A percentile compares a stretch with the other conserved stretches of the same genome.
Evolutionary conservation across 345 rosid species (phyloP).

Genomic region (Citrus sp.): DNA sequence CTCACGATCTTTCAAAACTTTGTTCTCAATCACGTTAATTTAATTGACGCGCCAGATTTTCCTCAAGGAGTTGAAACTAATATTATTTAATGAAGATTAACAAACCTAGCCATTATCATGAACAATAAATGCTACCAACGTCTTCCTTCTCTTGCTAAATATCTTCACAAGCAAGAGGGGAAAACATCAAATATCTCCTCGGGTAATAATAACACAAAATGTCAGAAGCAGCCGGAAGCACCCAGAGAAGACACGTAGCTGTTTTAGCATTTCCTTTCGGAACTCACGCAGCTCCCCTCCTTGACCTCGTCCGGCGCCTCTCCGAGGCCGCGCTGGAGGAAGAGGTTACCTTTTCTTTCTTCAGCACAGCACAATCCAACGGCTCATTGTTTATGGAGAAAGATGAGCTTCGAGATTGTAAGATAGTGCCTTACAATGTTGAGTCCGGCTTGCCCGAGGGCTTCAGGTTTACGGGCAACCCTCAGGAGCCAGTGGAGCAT

Average conservation of each 20-base stretch:
- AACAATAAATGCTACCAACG: background rate
- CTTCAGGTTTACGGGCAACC: slow-evolving; percentile 13
- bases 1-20: background rate
- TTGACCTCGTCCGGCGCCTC: slow-evolving; percentile 21
- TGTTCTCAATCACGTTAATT: background rate
- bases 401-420: background rate
- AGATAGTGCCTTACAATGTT: slow-evolving; percentile 28
- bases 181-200: background rate
- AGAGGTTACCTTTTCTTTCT: slow-evolving; percentile 28
- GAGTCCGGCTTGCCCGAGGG: slow-evolving; percentile 37
- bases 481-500: slow-evolving; percentile 27
- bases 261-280: slow-evolving; percentile 42
- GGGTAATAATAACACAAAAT: background rate
- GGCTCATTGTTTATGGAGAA: slow-evolving; percentile 4
- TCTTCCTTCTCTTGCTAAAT: background rate
- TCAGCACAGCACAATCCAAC: slow-evolving; percentile 39
- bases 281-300: slow-evolving; percentile 36
- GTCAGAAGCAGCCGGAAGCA: background rate
- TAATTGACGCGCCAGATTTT: background rate
- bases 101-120: background rate
- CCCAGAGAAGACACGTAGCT: slow-evolving; percentile 22
- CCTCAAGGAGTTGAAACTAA: background rate
- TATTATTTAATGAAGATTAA: no score
- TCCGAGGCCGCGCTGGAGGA: slow-evolving; percentile 21
- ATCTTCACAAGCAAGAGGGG: background rate